Conservation (phyloP, 345 rosid genomes). For the Mercurialis annua region DNA sequence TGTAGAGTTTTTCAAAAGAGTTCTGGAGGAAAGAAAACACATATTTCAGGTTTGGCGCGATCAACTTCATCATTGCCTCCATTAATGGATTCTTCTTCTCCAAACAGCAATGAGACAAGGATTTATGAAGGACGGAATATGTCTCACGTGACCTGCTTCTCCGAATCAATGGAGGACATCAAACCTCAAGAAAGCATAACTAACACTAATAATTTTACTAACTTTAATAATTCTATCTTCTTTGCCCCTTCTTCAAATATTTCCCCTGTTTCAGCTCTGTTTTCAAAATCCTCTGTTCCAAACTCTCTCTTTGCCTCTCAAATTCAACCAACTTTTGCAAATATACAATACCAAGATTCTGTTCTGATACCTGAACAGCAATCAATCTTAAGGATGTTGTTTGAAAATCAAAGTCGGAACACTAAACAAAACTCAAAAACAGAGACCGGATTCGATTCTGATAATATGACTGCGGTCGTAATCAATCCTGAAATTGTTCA, state of each 20-base stretch:
- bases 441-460: slow-evolving; percentile 11
- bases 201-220: background rate
- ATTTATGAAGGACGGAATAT: slow-evolving; percentile 17
- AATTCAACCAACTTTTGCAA: background rate
- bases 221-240: background rate
- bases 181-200: slow-evolving; percentile 12
- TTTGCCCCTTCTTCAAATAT: slow-evolving; percentile 30
- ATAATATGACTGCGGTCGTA: slow-evolving; percentile 11
- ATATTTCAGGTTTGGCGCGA: slow-evolving; percentile 19
- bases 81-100: slow-evolving; percentile 59
- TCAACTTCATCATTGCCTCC: slow-evolving; percentile 47
- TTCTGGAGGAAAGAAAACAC: slow-evolving; percentile 48
- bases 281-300: slow-evolving; percentile 19
- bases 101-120: slow-evolving; percentile 18
- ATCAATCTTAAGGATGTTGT: slow-evolving; percentile 42
- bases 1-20: slow-evolving; percentile 69
- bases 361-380: slow-evolving; percentile 21
- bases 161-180: slow-evolving; percentile 21
- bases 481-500: slow-evolving; percentile 33
- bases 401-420: slow-evolving; percentile 26
- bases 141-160: slow-evolving; percentile 41
- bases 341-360: slow-evolving; percentile 15
- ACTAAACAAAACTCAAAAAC: background rate
- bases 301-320: slow-evolving; percentile 8
- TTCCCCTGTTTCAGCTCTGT: slow-evolving; percentile 27